Evolutionary conservation across 257 asterid genomes (phyloP), one percentile per base, ranked within the genome.

Genomic region (Solanum chmielewskii): DNA sequence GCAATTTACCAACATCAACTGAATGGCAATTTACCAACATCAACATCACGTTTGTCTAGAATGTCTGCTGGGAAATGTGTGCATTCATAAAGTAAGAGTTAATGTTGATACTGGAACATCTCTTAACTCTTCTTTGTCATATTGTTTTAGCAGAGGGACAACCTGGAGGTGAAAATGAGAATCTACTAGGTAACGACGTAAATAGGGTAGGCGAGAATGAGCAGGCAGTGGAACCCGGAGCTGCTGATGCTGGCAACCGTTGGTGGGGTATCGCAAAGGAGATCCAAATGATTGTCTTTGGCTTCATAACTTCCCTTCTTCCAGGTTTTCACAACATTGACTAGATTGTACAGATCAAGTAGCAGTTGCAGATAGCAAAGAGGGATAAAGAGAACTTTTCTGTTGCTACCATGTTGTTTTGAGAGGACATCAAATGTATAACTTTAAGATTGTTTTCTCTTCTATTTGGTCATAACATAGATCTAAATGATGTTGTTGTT

Each of bases 311-410:
- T 70, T 96, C 98, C 70, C 98, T 96, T 86, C 96, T 96, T 86
- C 99, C 99, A 0, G 99, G 98, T 89, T 96, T 95, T 88, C 98
- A 95, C 91, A 92, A 96, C 89, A 90, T 96, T 86, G 99, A 96
- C 87, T 96, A 90, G 90, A 70, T 47, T 88, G 80, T 89, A 76
- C 84, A 78, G 84, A 45, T 45, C 66, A 45, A 78, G 15, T 78
- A 45, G 66, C 84, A 42, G 83, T 8, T 16, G 77, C 77, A 27
- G 66, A 45, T 78, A 78, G 66, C 42, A 78, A 44, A 42, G 66
- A 13, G 39, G 84, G 66, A 45, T 45, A 3, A 78, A 14, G 41
- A 78, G 39, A 78, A 27, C 27, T 44, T 27, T 4, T 52, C n/a
- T 45, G 4, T 45, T 45, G 25, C 84, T 78, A 78, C 39, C 42